Evolutionary conservation across 805 yeast genomes (phyloP), one percentile per base, ranked within the genome.

Genomic region (Candida boleticola): DNA sequence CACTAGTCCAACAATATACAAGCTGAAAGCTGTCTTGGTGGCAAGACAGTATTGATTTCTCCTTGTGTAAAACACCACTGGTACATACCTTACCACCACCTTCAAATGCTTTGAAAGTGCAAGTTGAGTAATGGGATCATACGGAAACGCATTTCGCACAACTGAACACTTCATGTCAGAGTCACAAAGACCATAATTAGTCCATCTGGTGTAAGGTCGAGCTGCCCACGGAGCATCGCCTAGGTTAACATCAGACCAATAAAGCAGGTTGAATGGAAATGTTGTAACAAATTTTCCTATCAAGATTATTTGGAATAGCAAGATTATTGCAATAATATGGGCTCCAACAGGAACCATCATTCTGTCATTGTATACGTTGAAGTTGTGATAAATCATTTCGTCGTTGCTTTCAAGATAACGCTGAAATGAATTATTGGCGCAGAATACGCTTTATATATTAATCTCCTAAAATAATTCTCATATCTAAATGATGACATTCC

Each of bases 221-320:
- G 5, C 18, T 7, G 19, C 10, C 21, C 21, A 31, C 5, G 21
- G 9, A 14, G 10, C 9, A 5, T 16, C 9, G 13, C 21, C 35
- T 5, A 31, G 9, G 21, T 9, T 19, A 17, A 31, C 35, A 17
- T 31, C 22, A 5, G 35, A 31, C 35, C 35, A 31, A 19, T 31
- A 31, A 11, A 31, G 35, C 35, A 17, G 35, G 16, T 16, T 31
- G 21, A 31, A 31, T 16, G 35, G 35, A 31, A 31, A 31, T 19
- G 35, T 31, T 5, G 20, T 31, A 4, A 20, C 16, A 7, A n/a
- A 19, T 31, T 31, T 31, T 5, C 35, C 35, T 7, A 31, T 16
- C 11, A 16, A 31, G 11, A 31, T 9, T 9, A 31, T 31, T 5
- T 31, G 16, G 6, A 31, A n/a, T 19, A 31, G 13, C 13, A 31